Evolutionary conservation across 305 asterid genomes (phyloP).

Genomic region (Fraxinus paxiana): DNA sequence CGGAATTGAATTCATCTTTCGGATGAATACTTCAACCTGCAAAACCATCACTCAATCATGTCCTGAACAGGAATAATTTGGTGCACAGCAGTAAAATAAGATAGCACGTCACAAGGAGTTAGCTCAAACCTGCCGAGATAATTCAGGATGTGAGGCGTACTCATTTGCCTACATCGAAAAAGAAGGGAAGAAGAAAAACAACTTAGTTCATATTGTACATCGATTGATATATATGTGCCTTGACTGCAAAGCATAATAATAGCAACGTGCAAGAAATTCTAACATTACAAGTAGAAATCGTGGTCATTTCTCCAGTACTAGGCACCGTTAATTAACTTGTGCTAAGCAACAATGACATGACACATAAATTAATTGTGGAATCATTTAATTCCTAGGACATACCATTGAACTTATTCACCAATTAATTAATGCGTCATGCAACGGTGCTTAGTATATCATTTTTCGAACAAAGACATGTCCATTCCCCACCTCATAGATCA

Average conservation of each 20-base stretch:
- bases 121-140: conserved; percentile 70
- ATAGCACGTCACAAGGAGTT: conserved; percentile 10
- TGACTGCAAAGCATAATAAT: conserved; percentile 10
- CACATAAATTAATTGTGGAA: neutral
- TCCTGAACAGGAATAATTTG: neutral
- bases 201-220: conserved; percentile 19
- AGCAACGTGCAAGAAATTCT: conserved; percentile 8
- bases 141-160: conserved; percentile 68
- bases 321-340: neutral
- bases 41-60: conserved; percentile 10
- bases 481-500: conserved; percentile 16
- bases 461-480: neutral
- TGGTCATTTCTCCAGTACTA: neutral
- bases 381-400: neutral
- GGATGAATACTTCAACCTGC: conserved; percentile 84
- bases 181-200: neutral
- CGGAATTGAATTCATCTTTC: conserved; percentile 83
- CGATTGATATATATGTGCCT: neutral
- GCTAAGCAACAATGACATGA: neutral
- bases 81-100: conserved; percentile 5
- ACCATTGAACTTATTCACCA: neutral
- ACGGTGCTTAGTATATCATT: neutral
- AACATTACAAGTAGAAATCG: neutral
- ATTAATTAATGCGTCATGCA: neutral
- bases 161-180: conserved; percentile 51